These are phyloP conservation scores for Cladophialophora exuberans DNA, from an alignment of 2,329 filamentous ascomycete genomes.

Conservation along the genomic window DNA sequence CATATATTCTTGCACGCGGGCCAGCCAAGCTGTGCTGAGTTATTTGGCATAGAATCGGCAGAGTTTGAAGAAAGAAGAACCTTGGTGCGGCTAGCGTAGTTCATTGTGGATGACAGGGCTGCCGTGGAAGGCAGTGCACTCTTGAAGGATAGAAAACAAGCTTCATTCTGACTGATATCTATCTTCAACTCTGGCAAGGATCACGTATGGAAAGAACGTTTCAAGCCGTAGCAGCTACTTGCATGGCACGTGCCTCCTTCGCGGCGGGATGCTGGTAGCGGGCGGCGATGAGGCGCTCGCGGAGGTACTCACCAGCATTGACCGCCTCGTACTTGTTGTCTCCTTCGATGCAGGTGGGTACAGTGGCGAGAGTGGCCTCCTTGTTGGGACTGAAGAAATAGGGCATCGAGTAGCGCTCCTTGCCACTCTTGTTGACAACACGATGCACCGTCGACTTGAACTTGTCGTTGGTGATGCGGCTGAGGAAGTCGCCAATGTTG, in stretches of 20 bases:
- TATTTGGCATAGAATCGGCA: too few species aligned
- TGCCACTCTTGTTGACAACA: constrained; percentile 46
- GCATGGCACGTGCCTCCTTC: constrained; percentile 1
- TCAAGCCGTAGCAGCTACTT: constrained; percentile 10
- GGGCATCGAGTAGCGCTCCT: constrained; percentile 55
- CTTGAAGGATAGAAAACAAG: not conserved
- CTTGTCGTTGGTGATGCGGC: constrained; percentile 55
- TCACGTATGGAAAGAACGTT: not conserved
- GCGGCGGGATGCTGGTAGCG: constrained; percentile 9
- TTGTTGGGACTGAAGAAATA: constrained; percentile 61
- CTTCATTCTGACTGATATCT: not conserved
- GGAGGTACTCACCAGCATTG: constrained; percentile 8
- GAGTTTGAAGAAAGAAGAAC: too few species aligned
- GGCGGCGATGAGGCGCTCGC: constrained; percentile 10
- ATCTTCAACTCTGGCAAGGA: not conserved
- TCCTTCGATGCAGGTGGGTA: constrained; percentile 45
- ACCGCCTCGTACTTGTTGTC: constrained; percentile 51
- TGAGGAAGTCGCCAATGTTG: constrained; percentile 55
- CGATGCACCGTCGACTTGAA: constrained; percentile 58
- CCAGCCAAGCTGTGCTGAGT: too few species aligned
- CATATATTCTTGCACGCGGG: too few species aligned
- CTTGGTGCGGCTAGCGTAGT: not conserved
- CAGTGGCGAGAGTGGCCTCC: constrained; percentile 54
- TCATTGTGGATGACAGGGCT: not conserved
- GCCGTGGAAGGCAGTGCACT: not conserved